Conservation (phyloP, 495 filamentous ascomycete genomes). For the Copromyces sp. region DNA sequence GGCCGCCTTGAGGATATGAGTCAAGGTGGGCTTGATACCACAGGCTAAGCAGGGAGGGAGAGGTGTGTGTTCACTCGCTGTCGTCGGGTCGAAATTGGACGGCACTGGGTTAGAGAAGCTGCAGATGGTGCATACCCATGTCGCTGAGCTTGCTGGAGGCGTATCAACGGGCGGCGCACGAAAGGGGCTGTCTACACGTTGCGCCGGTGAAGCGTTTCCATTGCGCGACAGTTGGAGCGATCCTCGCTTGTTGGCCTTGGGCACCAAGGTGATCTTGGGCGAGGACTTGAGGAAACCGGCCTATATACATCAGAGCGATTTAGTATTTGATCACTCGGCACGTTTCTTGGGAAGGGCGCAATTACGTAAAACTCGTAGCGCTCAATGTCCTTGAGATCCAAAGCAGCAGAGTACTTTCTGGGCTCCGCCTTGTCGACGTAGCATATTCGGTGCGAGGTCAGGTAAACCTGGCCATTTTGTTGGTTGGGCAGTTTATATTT, state of each 20-base stretch:
- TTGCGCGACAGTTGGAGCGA: conserved; percentile 36
- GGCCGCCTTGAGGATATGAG: conserved; percentile 72
- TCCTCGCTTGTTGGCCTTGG: conserved; percentile 56
- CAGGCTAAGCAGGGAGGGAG: conserved; percentile 84
- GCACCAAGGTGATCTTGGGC: conserved; percentile 78
- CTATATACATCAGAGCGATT: conserved; percentile 28
- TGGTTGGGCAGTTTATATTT: conserved; percentile 93
- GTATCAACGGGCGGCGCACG: conserved; percentile 39
- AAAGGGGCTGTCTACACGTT: conserved; percentile 38
- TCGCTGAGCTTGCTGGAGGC: conserved; percentile 49
- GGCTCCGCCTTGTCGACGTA: conserved; percentile 89
- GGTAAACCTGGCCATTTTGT: conserved; percentile 90
- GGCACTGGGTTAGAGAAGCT: conserved; percentile 94
- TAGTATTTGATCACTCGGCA: not conserved
- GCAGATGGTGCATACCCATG: conserved; percentile 98
- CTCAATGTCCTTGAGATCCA: conserved; percentile 87
- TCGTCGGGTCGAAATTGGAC: conserved; percentile 78
- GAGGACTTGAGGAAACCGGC: conserved; percentile 94
- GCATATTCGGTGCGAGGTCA: conserved; percentile 89
- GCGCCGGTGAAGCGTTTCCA: conserved; percentile 37
- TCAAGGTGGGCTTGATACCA: conserved; percentile 82
- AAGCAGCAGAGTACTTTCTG: conserved; percentile 69
- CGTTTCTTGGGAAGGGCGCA: not conserved
- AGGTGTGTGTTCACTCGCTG: conserved; percentile 62
- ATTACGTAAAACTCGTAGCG: conserved; percentile 80